A percentile compares a stretch with the other conserved stretches of the same genome.
Conservation (phyloP, 2,329 filamentous ascomycete species). For the Leptodontidium sp. region DNA sequence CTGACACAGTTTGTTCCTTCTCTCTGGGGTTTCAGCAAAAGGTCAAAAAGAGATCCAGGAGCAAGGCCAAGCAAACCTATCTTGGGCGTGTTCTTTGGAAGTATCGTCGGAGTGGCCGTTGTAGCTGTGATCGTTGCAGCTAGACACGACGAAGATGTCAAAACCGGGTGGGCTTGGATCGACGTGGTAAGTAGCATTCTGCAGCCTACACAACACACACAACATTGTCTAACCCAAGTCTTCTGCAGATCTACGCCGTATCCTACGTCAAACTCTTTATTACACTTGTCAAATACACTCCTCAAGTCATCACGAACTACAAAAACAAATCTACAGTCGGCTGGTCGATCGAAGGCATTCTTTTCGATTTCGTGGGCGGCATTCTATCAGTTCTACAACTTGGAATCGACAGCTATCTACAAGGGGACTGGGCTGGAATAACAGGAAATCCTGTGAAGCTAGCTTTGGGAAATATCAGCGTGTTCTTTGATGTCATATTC, state of each 20-base stretch:
- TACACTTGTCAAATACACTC: constrained; percentile 91
- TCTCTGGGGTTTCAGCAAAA: constrained; percentile 79
- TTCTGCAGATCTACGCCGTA: constrained; percentile 63
- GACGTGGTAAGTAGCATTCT: constrained; percentile 55
- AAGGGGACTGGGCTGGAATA: constrained; percentile 88
- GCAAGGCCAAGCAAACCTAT: constrained; percentile 68
- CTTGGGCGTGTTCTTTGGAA: constrained; percentile 74
- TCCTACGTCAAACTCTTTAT: constrained; percentile 90
- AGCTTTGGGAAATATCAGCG: constrained; percentile 82
- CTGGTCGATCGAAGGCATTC: constrained; percentile 86
- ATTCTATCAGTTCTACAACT: constrained; percentile 84
- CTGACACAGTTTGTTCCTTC: constrained; percentile 77
- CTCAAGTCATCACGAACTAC: constrained; percentile 85
- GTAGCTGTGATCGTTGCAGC: constrained; percentile 55
- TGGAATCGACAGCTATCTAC: constrained; percentile 82
- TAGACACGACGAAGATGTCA: constrained; percentile 50
- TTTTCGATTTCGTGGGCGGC: constrained; percentile 85
- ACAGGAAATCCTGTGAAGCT: constrained; percentile 94
- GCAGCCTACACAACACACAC: not conserved
- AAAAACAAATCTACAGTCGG: constrained; percentile 84
- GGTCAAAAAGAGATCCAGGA: constrained; percentile 55
- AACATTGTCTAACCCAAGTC: not conserved
- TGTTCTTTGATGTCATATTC: constrained; percentile 87
- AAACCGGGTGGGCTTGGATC: constrained; percentile 65
- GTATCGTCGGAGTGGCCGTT: constrained; percentile 62